Conservation (phyloP, 2,329 filamentous ascomycete genomes). For the Clonostachys chloroleuca region DNA sequence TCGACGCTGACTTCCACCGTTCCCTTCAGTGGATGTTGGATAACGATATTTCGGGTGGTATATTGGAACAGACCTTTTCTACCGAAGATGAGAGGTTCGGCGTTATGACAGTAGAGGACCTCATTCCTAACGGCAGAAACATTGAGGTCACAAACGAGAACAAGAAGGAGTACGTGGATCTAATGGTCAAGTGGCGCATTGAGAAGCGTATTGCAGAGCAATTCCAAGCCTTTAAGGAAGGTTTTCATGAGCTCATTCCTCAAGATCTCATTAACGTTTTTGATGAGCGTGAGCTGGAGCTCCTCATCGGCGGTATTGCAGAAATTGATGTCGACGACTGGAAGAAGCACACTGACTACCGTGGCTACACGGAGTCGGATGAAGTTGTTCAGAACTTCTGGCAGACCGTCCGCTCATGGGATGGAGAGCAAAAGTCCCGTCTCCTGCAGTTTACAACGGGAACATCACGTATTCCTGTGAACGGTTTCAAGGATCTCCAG, state of each 20-base stretch:
- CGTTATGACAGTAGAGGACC: slow-evolving; percentile 87
- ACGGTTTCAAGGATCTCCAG: slow-evolving; percentile 98
- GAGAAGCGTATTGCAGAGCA: slow-evolving; percentile 98
- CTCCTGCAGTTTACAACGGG: slow-evolving; percentile 95
- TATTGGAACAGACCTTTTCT: slow-evolving; percentile 92
- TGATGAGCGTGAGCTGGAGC: slow-evolving; percentile 92
- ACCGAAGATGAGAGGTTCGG: slow-evolving; percentile 98
- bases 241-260: slow-evolving; percentile 96
- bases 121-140: slow-evolving; percentile 84
- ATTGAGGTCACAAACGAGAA: slow-evolving; percentile 98
- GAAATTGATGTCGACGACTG: slow-evolving; percentile 99
- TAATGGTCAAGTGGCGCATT: slow-evolving; percentile 99
- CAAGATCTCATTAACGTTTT: slow-evolving; percentile 97
- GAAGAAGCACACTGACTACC: slow-evolving; percentile 99
- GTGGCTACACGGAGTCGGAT: slow-evolving; percentile 95
- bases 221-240: slow-evolving; percentile 95
- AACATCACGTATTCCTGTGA: slow-evolving; percentile 96
- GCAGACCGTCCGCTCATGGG: slow-evolving; percentile 95
- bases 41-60: slow-evolving; percentile 89
- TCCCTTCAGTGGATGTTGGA: slow-evolving; percentile 97
- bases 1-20: slow-evolving; percentile 95
- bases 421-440: slow-evolving; percentile 96
- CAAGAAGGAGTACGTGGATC: slow-evolving; percentile 97
- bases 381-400: slow-evolving; percentile 98
- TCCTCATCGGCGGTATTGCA: slow-evolving; percentile 97